Base-by-base conservation (phyloP, 257 asterid species). In the Nicotiana paniculata region DNA sequence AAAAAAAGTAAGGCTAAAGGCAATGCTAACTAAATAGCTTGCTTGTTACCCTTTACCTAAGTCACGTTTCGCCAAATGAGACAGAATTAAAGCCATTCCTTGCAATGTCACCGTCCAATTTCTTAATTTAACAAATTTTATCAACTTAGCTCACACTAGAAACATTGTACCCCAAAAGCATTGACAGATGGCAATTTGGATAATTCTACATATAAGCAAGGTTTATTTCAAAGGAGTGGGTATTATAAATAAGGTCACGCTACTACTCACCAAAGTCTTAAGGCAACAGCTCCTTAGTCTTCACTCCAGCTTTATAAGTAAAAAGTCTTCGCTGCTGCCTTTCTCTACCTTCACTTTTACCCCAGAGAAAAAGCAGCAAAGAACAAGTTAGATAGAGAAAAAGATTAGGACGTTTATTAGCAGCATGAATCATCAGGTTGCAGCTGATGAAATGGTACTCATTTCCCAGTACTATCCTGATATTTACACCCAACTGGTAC, bases 401-500 rank as follows among this genome's bases (percentile, higher is more conserved):
- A n/a, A 1, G 43, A 9, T 43, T 30, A 54, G n/a, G 30, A 87
- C 51, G 69, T 32, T 32, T 32, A 77, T 76, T 32, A 83, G 26
- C 33, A 83, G 15, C 30, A 88, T 86, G 89, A 79, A 85, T 81
- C 77, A 83, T 63, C 85, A 86, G 24, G 21, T 77, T 21, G 87
- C 21, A 74, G 79, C 88, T 77, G 90, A 91, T 78, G 91, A 90
- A 66, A 83, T 88, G 91, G 62, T 77, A 30, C 90, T 93, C 54
- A 66, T 90, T 53, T 90, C 93, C 28, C 91, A 89, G 86, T 90
- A 90, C 85, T 87, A 87, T 84, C 89, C 89, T 24, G 88, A 69
- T n/a, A 84, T 83, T 26, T 88, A 75, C 85, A 39, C 80, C 57
- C 90, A 88, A 32, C 67, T 85, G 53, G 76, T 83, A 35, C 90